phyloP scores from a whole-genome alignment of 257 asterid genomes.

The Verbena officinalis region DNA sequence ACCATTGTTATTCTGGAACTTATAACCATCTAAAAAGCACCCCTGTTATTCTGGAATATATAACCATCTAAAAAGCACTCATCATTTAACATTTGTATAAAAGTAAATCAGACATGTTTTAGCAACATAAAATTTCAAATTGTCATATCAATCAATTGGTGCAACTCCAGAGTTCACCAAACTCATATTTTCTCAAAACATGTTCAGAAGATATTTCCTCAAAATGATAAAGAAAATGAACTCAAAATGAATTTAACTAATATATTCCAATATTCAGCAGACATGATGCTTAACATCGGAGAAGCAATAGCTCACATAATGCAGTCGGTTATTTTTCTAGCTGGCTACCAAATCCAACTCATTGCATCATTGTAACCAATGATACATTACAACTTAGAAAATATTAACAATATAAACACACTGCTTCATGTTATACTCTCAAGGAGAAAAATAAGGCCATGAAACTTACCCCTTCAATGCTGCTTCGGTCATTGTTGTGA shows the following conservation, averaged over 20 bases:
- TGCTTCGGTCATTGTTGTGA: constrained; percentile 31
- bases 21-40: too few relatives aligned
- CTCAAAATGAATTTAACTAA: not conserved
- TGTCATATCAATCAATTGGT: not conserved
- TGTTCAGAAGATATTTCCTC: not conserved
- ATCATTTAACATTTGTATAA: too few relatives aligned
- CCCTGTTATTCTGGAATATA: too few relatives aligned
- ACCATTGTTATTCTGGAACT: too few relatives aligned
- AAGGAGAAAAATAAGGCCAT: not conserved
- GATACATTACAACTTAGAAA: not conserved
- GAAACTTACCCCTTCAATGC: constrained; percentile 45
- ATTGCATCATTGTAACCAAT: not conserved
- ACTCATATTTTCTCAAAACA: not conserved
- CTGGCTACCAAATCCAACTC: not conserved
- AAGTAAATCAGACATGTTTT: too few relatives aligned
- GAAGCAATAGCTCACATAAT: not conserved
- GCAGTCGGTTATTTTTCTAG: constrained; percentile 5
- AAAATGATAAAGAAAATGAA: not conserved
- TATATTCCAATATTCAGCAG: constrained; percentile 6
- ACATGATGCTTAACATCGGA: not conserved
- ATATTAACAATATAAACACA: not conserved
- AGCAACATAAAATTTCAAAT: not conserved
- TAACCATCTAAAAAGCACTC: too few relatives aligned
- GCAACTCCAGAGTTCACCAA: not conserved
- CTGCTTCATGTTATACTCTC: not conserved